Evolutionary conservation across 371 early-diverging fungal genomes (phyloP).

Genomic region (Mortierella sp.): DNA sequence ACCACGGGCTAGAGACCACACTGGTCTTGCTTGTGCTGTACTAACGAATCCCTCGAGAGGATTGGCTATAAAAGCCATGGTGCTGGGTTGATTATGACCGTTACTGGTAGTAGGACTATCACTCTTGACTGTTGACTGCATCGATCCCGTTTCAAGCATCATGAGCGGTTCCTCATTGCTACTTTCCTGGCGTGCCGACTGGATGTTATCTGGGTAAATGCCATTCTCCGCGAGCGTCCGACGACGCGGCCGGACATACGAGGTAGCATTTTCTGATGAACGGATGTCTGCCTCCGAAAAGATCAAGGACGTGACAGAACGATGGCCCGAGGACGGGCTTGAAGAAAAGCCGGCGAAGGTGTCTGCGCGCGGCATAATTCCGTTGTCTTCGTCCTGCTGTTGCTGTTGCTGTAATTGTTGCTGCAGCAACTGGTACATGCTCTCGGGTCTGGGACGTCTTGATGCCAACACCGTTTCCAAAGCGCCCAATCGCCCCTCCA

Average conservation of each 20-base stretch:
- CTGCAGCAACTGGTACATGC: slow-evolving; percentile 50
- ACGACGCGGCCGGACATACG: slow-evolving; percentile 22
- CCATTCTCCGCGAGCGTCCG: slow-evolving; percentile 30
- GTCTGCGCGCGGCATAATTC: slow-evolving; percentile 17
- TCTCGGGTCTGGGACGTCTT: slow-evolving; percentile 43
- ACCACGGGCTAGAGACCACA: slow-evolving; percentile 24
- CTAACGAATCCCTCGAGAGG: slow-evolving; percentile 37
- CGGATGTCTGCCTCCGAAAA: slow-evolving; percentile 22
- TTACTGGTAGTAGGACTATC: background rate
- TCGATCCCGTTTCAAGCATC: slow-evolving; percentile 20
- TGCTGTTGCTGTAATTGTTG: slow-evolving; percentile 51
- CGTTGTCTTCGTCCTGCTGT: slow-evolving; percentile 26
- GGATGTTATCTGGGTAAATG: slow-evolving; percentile 1
- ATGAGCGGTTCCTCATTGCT: slow-evolving; percentile 4
- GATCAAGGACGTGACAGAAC: slow-evolving; percentile 30
- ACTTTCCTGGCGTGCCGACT: background rate
- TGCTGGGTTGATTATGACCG: background rate
- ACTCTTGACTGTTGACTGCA: slow-evolving; percentile 1
- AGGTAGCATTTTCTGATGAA: background rate
- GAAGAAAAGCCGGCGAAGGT: slow-evolving; percentile 39
- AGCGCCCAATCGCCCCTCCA: slow-evolving; percentile 47
- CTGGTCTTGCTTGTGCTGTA: slow-evolving; percentile 12
- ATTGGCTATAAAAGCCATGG: slow-evolving; percentile 5
- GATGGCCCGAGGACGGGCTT: slow-evolving; percentile 22
- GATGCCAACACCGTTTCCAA: slow-evolving; percentile 49